Base-by-base conservation (phyloP, 1,284 basidiomycete species). In the Apiotrichum veenhuisii region DNA sequence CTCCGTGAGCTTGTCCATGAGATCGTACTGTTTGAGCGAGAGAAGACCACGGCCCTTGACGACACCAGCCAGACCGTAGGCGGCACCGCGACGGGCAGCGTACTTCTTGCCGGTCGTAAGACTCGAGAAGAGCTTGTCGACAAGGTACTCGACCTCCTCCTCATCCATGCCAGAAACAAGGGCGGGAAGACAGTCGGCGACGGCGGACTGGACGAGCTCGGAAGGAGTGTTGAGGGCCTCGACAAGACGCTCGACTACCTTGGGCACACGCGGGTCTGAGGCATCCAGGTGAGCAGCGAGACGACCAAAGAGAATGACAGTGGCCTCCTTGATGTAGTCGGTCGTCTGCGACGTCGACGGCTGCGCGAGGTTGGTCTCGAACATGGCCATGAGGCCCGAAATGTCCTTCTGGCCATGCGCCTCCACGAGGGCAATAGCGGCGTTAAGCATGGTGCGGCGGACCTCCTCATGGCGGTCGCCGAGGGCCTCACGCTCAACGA, bases 181-280 rank as follows among this genome's bases (percentile, higher is more conserved):
- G 1, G 93, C 91, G 0, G 91, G 87, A 11, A 98, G 80, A 79
- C 90, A 93, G 61, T 98, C 96, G 0, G 94, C 91, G 0, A 98
- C 93, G 0, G 96, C 95, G 52, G 91, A 87, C 74, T 98, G 95
- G 0, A 99, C 96, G 65, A 95, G 87, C 74, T 99, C 96, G 1
- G 93, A 87, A 0, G 96, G 96, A 0, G 94, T 98, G 77, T 89
- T 89, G 62, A 98, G 81, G 1, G 95, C 91, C 25, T 91, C 89
- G 8, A 96, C 84, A 22, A 98, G 81, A n/a, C 93, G 82, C 61
- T 92, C 87, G 11, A 98, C 87, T 59, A 98, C 90, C n/a, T 79
- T 76, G 0, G 89, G 87, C 45, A 96, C 84, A 1, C 91, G 85
- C 15, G 80, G 60, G 72, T 96, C 92, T 1, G 83, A 82, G 8